Percentiles rank a stretch among this genome's conserved stretches.
phyloP scores from a whole-genome alignment of 2,329 filamentous ascomycete genomes.

The Karstenula rhodostoma region DNA sequence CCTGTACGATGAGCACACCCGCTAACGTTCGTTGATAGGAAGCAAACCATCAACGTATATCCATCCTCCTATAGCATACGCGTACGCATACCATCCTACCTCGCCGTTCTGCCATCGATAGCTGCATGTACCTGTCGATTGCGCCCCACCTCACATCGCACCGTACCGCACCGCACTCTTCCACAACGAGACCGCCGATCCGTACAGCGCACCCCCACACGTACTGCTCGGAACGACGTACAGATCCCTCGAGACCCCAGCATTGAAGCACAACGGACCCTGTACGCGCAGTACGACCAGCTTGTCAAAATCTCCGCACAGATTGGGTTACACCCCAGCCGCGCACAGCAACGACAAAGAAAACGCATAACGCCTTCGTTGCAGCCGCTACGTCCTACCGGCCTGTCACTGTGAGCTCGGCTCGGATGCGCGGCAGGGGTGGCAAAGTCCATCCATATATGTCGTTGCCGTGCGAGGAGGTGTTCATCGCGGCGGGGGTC shows the following conservation, averaged over 20 bases:
- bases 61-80: background rate
- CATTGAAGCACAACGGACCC: background rate
- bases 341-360: background rate
- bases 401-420: constrained; percentile 4
- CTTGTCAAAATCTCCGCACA: constrained; percentile 36
- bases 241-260: constrained; percentile 10
- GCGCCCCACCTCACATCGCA: background rate
- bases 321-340: constrained; percentile 1
- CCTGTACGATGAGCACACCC: constrained; percentile 2
- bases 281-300: constrained; percentile 27
- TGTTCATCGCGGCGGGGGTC: background rate
- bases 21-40: background rate
- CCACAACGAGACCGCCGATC: background rate
- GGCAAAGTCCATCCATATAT: background rate
- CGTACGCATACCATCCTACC: no score
- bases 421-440: background rate
- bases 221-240: background rate
- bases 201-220: background rate
- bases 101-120: background rate
- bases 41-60: background rate
- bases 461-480: background rate
- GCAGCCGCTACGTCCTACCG: constrained; percentile 6
- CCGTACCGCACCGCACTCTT: background rate
- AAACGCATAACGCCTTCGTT: background rate
- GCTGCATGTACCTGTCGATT: background rate